Evolutionary conservation across 1,284 basidiomycete genomes (phyloP).

Genomic region (Melampsora americana): DNA sequence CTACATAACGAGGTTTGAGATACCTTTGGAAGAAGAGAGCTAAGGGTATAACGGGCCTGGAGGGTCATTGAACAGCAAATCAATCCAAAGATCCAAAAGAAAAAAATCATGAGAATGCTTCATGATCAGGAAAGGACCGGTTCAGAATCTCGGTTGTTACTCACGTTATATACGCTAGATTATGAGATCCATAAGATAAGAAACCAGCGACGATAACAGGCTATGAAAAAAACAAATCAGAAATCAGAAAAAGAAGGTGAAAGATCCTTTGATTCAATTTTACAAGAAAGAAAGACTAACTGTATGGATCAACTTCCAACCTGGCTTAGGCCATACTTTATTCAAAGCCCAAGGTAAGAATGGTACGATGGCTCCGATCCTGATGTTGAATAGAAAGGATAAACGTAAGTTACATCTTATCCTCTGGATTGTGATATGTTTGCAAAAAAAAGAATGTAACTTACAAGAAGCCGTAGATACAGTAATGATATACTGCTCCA

Average conservation of each 20-base stretch:
- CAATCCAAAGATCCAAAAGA: not conserved
- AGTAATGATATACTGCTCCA: conserved; percentile 29
- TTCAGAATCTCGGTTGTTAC: not conserved
- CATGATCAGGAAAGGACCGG: not conserved
- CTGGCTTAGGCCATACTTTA: conserved; percentile 37
- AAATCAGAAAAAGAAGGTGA: not conserved
- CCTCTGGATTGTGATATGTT: too few relatives aligned
- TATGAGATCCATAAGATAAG: conserved; percentile 21
- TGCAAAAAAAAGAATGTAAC: not conserved
- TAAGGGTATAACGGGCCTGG: conserved; percentile 32
- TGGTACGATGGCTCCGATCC: conserved; percentile 31
- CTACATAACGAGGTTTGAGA: conserved; percentile 32
- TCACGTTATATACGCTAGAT: conserved; percentile 38
- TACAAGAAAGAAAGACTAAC: conserved; percentile 2
- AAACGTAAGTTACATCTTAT: not conserved
- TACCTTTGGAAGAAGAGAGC: conserved; percentile 35
- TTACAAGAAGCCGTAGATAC: conserved; percentile 39
- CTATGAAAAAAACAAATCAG: not conserved
- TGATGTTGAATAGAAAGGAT: not conserved
- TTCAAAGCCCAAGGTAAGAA: conserved; percentile 33
- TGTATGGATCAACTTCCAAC: conserved; percentile 38
- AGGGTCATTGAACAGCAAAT: not conserved
- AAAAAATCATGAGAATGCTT: not conserved
- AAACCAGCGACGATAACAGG: conserved; percentile 33
- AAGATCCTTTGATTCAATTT: not conserved